Percentiles rank a stretch among this genome's conserved stretches.
phyloP scores from a whole-genome alignment of 148 eudicot genomes.

The Vaccinium corymbosum region DNA sequence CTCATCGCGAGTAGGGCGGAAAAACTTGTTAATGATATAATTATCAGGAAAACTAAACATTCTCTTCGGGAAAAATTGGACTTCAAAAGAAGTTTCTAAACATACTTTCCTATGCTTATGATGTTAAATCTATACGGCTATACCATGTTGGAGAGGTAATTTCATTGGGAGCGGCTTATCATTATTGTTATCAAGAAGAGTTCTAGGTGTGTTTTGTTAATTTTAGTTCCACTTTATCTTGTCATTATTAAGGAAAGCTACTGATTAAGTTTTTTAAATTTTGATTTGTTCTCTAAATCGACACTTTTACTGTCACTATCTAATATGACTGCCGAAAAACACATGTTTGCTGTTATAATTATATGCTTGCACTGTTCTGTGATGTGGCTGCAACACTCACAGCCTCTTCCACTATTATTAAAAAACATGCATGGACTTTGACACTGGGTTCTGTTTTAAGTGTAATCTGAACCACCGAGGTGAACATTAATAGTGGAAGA shows the following conservation, averaged over 20 bases:
- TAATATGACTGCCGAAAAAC: neutral
- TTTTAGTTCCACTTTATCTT: neutral
- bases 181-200: neutral
- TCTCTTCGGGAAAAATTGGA: neutral
- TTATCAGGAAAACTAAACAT: neutral
- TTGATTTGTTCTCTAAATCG: neutral
- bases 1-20: neutral
- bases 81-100: neutral
- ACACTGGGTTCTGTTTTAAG: neutral
- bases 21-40: neutral
- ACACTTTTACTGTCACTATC: neutral
- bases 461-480: neutral
- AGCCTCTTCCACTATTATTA: no score
- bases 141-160: neutral
- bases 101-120: neutral
- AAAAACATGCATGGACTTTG: neutral
- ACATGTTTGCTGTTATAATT: neutral
- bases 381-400: neutral
- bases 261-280: neutral
- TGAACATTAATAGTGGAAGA: neutral
- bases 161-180: neutral
- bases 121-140: neutral
- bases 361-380: neutral
- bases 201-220: no score
- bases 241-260: neutral